Evolutionary conservation across 108 stramenopile genomes (phyloP), one percentile per base, ranked within the genome.

Genomic region (Skeletonema marinoi): DNA sequence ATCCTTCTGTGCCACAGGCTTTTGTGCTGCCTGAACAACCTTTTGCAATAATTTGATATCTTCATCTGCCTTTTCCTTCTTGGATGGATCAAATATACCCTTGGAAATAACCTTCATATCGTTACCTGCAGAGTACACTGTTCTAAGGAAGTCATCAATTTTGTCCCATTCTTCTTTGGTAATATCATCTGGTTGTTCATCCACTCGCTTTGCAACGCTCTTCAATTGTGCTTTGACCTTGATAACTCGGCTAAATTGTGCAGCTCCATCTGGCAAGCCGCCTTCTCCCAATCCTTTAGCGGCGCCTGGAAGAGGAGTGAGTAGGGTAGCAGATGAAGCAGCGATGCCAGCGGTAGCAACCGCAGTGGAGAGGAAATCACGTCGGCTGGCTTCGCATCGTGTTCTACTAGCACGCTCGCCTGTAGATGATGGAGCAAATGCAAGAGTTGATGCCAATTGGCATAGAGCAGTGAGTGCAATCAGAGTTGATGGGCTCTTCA

Each of bases 111-210:
- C 73, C 62, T 88, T 92, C 89, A 92, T 92, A 44, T 92, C 91
- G 41, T 90, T 84, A n/a, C 84, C 87, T 13, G 84, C 73, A 36
- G 78, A 76, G 68, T 89, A 92, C 2, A 88, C 73, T 29, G 68
- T 77, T 44, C 91, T 80, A 25, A 92, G 79, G 65, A 90, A 92
- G 59, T 81, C 76, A 32, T 85, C 84, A 66, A 92, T 81, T 70
- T 89, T 90, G 66, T 83, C 80, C 91, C 91, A 92, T 81, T 92
- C 91, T 51, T 86, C 74, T 66, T 86, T 86, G 69, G 86, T 85
- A 16, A 91, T 88, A 21, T 89, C 87, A 30, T 44, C 60, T 5
- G 86, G 63, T 44, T 81, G 73, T 56, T 87, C 78, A 19, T 68
- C 19, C 10, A 88, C 88, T 70, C 89, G 81, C 65, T 85, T 88